A percentile compares a stretch with the other conserved stretches of the same genome.
phyloP scores from a whole-genome alignment of 2,329 filamentous ascomycete genomes.

The Sphaerulina vaccinii region DNA sequence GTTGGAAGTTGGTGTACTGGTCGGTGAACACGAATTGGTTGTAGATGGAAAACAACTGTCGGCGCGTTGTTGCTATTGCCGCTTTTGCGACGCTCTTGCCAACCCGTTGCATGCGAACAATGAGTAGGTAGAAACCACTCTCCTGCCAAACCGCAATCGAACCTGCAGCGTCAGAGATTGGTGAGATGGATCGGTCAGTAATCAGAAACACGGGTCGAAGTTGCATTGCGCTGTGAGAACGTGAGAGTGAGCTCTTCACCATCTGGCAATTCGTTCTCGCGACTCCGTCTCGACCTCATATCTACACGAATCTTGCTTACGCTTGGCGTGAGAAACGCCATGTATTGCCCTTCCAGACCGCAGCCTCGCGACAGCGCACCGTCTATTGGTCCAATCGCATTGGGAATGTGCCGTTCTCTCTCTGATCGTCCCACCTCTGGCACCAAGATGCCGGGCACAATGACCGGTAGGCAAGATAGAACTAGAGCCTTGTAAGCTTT shows the following conservation, averaged over 20 bases:
- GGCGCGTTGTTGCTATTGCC: too few species aligned
- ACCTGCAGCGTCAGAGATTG: too few species aligned
- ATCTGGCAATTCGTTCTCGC: constrained; percentile 5
- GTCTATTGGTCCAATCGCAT: constrained; percentile 48
- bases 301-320: constrained; percentile 21
- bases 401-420: constrained; percentile 62
- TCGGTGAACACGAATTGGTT: neutral
- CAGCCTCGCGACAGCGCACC: neutral
- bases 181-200: too few species aligned
- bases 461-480: constrained; percentile 93
- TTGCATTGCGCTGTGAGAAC: neutral
- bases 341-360: constrained; percentile 2
- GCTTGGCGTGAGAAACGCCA: constrained; percentile 4
- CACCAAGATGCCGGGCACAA: constrained; percentile 96
- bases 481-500: constrained; percentile 54
- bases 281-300: constrained; percentile 7
- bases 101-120: too few species aligned
- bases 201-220: neutral
- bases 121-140: too few species aligned
- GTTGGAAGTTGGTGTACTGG: neutral
- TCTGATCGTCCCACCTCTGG: constrained; percentile 94
- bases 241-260: neutral
- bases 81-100: too few species aligned
- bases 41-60: too few species aligned
- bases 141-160: too few species aligned